Evolutionary conservation across 1,139 yeast genomes (phyloP).

Genomic region (Wickerhamomyces sp.): DNA sequence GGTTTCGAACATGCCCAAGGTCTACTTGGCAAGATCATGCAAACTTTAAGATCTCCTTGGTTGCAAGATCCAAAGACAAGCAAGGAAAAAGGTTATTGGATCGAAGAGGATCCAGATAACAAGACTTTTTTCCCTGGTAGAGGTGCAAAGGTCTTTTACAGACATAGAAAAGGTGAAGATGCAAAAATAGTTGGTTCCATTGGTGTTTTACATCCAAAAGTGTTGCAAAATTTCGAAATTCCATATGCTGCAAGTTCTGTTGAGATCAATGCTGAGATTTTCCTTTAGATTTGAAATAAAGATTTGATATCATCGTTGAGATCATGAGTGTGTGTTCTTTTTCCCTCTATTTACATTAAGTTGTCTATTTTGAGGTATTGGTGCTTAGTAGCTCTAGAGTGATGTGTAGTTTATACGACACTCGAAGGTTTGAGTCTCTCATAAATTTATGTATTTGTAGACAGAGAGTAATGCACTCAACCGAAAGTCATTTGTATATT

Average conservation of each 20-base stretch:
- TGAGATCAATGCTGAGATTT: conserved; percentile 85
- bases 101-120: conserved; percentile 61
- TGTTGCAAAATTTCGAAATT: conserved; percentile 76
- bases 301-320: too few species aligned
- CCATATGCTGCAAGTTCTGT: conserved; percentile 91
- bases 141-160: conserved; percentile 82
- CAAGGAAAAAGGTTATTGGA: conserved; percentile 76
- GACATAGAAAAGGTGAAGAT: conserved; percentile 54
- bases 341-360: too few species aligned
- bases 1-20: conserved; percentile 97
- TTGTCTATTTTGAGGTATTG: too few species aligned
- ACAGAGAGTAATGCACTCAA: too few species aligned
- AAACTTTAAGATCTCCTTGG: conserved; percentile 90
- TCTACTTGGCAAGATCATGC: conserved; percentile 90
- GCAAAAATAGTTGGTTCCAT: conserved; percentile 68
- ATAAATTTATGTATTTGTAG: too few species aligned
- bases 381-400: too few species aligned
- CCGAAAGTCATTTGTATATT: conserved; percentile 26
- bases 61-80: conserved; percentile 48
- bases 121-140: conserved; percentile 93
- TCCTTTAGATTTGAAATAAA: conserved; percentile 58
- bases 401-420: too few species aligned
- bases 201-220: conserved; percentile 97
- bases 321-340: too few species aligned
- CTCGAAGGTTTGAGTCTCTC: too few species aligned